Evolutionary conservation across 208 protist species (phyloP).

Genomic region (Trypanosoma mega): DNA sequence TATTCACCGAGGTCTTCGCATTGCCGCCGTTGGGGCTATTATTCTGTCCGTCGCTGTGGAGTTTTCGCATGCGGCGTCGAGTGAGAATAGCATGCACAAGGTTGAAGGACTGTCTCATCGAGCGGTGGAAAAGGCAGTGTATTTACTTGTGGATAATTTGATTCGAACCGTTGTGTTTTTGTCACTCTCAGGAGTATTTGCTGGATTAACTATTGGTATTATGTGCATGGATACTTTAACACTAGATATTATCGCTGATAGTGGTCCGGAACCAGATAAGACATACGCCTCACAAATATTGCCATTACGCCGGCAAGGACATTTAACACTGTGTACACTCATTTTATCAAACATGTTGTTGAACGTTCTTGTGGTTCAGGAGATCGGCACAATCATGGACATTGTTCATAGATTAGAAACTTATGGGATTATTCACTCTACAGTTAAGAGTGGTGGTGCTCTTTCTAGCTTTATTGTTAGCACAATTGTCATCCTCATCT

Average conservation of each 20-base stretch:
- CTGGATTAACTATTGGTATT: conserved; percentile 87
- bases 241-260: conserved; percentile 86
- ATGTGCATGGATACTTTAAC: conserved; percentile 88
- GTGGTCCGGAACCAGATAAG: conserved; percentile 70
- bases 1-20: no score
- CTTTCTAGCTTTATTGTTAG: conserved; percentile 70
- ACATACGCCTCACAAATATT: conserved; percentile 76
- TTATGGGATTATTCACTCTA: background rate
- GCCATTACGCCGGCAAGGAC: conserved; percentile 71
- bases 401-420: conserved; percentile 36
- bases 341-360: conserved; percentile 88
- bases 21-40: no score
- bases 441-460: conserved; percentile 23
- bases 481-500: conserved; percentile 79
- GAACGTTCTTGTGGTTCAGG: conserved; percentile 86
- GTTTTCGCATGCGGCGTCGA: background rate
- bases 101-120: background rate
- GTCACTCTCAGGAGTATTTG: conserved; percentile 85
- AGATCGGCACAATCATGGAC: conserved; percentile 57
- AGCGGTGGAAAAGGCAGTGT: conserved; percentile 45
- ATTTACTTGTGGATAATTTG: conserved; percentile 59
- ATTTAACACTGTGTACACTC: conserved; percentile 85
- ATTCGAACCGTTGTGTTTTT: conserved; percentile 50
- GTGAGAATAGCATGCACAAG: background rate
- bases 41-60: no score